A percentile compares a stretch with the other conserved stretches of the same genome.
Evolutionary conservation across 345 rosid species (phyloP).

Genomic region (Citrus glauca): DNA sequence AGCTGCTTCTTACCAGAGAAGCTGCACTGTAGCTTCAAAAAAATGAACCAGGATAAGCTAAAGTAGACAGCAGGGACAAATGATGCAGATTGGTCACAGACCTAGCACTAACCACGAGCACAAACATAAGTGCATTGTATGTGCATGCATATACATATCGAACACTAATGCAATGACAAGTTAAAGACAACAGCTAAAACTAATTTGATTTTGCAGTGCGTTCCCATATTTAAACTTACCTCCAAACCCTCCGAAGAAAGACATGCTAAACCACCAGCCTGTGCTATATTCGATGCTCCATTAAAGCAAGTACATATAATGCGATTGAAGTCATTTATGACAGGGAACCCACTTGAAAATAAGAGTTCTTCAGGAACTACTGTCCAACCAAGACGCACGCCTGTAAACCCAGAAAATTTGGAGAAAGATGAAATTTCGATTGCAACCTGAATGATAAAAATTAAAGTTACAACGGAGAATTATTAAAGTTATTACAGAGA

Average conservation of each 20-base stretch:
- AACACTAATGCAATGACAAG: not conserved
- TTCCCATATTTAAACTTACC: constrained; percentile 4
- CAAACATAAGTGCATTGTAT: too few species aligned
- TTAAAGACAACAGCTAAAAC: not conserved
- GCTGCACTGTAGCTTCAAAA: too few species aligned
- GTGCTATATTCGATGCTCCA: constrained; percentile 78
- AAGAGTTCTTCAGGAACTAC: constrained; percentile 75
- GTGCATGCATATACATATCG: too few species aligned
- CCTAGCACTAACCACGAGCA: too few species aligned
- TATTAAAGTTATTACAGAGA: not conserved
- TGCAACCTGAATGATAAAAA: constrained; percentile 50
- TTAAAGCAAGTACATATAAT: constrained; percentile 79
- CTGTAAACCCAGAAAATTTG: constrained; percentile 87
- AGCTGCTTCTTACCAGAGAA: too few species aligned
- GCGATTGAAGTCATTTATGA: constrained; percentile 64
- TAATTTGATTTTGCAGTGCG: not conserved
- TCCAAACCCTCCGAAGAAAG: constrained; percentile 51
- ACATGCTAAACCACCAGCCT: constrained; percentile 83
- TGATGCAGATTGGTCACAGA: too few species aligned
- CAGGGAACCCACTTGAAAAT: constrained; percentile 64
- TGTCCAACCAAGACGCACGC: constrained; percentile 88
- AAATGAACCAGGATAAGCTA: too few species aligned
- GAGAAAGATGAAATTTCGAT: constrained; percentile 87
- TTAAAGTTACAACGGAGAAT: not conserved
- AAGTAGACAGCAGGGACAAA: too few species aligned